Evolutionary conservation across 2,329 filamentous ascomycete species (phyloP), one percentile per base, ranked within the genome.

Genomic region (Fusarium newnesense): DNA sequence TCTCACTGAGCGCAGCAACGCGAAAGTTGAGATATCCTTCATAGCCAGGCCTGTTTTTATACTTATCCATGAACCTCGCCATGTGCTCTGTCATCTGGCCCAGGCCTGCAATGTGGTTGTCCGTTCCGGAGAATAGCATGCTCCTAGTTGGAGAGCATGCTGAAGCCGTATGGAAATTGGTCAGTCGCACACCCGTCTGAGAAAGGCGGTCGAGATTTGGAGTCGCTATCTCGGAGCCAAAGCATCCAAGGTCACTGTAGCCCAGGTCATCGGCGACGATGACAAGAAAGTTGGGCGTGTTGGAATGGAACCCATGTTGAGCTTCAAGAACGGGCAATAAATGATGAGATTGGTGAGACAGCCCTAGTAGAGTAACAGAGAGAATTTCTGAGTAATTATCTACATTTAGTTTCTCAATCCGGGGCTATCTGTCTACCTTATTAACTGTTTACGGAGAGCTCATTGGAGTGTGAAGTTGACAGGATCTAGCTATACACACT

Each of bases 121-220:
- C 87, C 2, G 88, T 90, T 12, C 88, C 88, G 1, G 87, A 88
- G 82, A 90, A 86, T 65, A 90, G 84, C 89, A 90, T 90, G 47
- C 86, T 84, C 44, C 88, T 79, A 8, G 86, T 88, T 9, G 88
- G 89, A 60, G 87, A 89, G 77, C 88, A 90, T 64, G 88, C 87
- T 24, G 88, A 86, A 2, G 88, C 88, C 2, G 87, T 86, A 70
- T 90, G 88, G 76, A 89, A 90, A 64, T 89, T 86, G 0, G 87
- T 90, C 67, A 90, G 86, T 4, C 87, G 84, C 18, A 90, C 75
- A 15, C 88, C 85, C 43, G 83, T 78, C 44, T 82, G 76, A 1
- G 86, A 84, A 5, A 88, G 78, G 19, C 84, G 84, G 80, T 90
- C 87, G 28, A 90, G 82, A 72, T 87, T 86, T 8, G 88, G 88